Evolutionary conservation across 305 asterid species (phyloP).

Genomic region (Fraxinus nigra): DNA sequence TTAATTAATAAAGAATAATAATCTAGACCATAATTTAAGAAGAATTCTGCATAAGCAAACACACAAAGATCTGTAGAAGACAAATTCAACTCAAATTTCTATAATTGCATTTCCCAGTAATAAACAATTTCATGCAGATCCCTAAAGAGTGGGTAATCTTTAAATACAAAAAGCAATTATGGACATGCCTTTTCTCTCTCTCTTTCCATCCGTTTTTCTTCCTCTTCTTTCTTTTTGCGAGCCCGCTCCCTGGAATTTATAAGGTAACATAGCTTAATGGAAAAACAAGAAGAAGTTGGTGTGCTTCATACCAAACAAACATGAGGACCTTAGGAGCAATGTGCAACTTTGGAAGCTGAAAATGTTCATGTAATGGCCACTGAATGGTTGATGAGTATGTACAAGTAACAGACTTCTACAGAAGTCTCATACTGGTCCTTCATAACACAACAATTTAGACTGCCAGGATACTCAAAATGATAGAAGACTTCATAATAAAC

Average conservation of each 20-base stretch:
- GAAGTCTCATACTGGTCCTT: background rate
- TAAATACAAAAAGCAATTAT: constrained; percentile 1
- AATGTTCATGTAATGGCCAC: background rate
- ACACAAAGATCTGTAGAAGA: background rate
- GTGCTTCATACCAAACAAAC: background rate
- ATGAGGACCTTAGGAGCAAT: background rate
- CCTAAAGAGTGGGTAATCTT: background rate
- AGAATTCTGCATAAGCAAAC: background rate
- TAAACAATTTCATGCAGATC: background rate
- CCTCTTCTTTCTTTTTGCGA: constrained; percentile 98
- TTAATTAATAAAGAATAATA: no score
- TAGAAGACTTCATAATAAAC: background rate
- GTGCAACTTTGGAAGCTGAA: background rate
- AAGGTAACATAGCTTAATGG: background rate
- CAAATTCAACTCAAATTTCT: background rate
- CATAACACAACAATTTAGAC: background rate
- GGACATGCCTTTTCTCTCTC: constrained; percentile 85
- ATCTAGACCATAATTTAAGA: background rate
- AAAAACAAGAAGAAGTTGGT: background rate
- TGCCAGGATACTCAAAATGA: background rate
- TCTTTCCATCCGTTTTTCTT: constrained; percentile 85
- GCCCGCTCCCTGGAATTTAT: constrained; percentile 74
- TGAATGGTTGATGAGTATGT: background rate
- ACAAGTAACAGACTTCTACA: background rate
- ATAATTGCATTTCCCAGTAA: background rate